These are phyloP conservation scores for Graphilbum ipis-grandicollis DNA, from an alignment of 2,329 filamentous ascomycete genomes.

Conservation along the genomic window DNA sequence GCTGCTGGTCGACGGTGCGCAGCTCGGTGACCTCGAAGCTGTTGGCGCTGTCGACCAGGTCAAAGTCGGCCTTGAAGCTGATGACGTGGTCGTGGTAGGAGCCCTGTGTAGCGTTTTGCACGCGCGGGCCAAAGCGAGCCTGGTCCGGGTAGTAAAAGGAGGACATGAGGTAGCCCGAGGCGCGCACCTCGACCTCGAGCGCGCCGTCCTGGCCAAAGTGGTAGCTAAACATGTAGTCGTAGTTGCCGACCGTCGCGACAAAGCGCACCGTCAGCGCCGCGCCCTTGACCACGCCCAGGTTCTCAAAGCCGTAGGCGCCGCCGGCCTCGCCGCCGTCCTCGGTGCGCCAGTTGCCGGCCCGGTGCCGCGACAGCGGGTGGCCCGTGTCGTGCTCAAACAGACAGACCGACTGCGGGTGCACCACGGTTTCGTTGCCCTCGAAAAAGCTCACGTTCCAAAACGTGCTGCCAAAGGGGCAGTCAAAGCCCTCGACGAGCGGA, in stretches of 20 bases:
- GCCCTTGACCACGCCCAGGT: slow-evolving; percentile 28
- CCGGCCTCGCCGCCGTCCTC: too few relatives aligned
- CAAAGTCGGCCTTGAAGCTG: slow-evolving; percentile 23
- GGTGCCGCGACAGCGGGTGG: slow-evolving; percentile 19
- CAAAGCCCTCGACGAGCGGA: slow-evolving; percentile 22
- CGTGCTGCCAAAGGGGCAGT: slow-evolving; percentile 21
- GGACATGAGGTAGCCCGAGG: slow-evolving; percentile 35
- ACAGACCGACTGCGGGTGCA: slow-evolving; percentile 18
- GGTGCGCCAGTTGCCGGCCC: slow-evolving; percentile 12
- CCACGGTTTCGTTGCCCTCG: slow-evolving; percentile 13
- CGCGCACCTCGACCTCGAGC: slow-evolving; percentile 31
- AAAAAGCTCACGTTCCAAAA: slow-evolving; percentile 18
- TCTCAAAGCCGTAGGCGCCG: slow-evolving; percentile 25
- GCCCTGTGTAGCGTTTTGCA: slow-evolving; percentile 17
- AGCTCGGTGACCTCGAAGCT: slow-evolving; percentile 10
- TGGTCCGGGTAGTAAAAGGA: slow-evolving; percentile 20
- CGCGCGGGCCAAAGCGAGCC: slow-evolving; percentile 16
- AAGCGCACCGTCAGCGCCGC: slow-evolving; percentile 26
- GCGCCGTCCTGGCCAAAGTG: slow-evolving; percentile 32
- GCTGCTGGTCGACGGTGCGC: slow-evolving; percentile 14
- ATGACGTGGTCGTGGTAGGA: slow-evolving; percentile 22
- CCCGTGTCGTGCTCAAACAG: slow-evolving; percentile 21
- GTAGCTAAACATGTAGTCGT: slow-evolving; percentile 34
- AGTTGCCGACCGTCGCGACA: slow-evolving; percentile 34
- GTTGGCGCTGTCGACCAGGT: slow-evolving; percentile 18